Percentiles rank a stretch among this genome's conserved stretches.
Evolutionary conservation across 164 flowering plant genomes (phyloP).

Genomic region (Vitis amurensis): DNA sequence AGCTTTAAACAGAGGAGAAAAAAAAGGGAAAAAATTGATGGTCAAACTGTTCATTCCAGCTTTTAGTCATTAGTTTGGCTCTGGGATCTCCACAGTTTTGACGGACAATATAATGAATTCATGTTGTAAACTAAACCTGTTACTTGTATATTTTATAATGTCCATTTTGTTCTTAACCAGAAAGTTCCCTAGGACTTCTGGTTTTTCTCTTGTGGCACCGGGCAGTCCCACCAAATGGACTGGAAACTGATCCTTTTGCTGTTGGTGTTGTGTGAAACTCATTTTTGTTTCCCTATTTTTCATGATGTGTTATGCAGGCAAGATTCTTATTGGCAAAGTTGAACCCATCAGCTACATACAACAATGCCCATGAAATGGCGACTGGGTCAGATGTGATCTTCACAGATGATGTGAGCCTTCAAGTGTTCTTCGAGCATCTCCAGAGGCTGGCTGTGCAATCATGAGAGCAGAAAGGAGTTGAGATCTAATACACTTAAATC

Average conservation of each 20-base stretch:
- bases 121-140: no score
- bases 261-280: background rate
- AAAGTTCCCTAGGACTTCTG: background rate
- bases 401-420: conserved; percentile 94
- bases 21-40: no score
- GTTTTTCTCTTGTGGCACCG: background rate
- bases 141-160: no score
- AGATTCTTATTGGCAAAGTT: conserved; percentile 84
- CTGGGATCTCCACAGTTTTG: no score
- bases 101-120: no score
- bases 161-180: no score
- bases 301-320: conserved; percentile 47
- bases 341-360: conserved; percentile 93
- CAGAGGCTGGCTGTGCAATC: conserved; percentile 92
- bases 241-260: no score
- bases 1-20: no score
- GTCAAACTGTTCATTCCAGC: no score
- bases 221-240: no score
- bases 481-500: background rate
- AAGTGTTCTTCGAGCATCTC: conserved; percentile 94
- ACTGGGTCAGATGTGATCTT: conserved; percentile 89
- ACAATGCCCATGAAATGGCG: conserved; percentile 63
- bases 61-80: no score
- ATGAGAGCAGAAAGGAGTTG: conserved; percentile 23
- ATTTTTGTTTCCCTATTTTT: conserved; percentile 1